Percentiles rank a stretch among this genome's conserved stretches.
These are phyloP conservation scores for Aspergillus ochraceoroseus DNA, from an alignment of 2,329 filamentous ascomycete genomes.

Conservation along the genomic window DNA sequence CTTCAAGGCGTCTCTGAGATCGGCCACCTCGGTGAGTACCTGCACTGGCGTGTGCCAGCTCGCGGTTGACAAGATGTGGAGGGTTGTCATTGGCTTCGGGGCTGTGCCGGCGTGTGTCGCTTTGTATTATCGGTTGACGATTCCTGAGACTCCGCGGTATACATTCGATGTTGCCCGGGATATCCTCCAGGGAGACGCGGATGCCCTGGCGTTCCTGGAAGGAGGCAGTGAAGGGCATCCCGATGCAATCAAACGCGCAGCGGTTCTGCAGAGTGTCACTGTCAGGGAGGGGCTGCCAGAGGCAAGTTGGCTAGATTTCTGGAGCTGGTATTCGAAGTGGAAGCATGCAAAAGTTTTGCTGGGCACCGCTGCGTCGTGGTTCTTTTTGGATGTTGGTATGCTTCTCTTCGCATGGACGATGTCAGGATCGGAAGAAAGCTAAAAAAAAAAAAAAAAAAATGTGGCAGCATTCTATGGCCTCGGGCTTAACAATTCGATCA, in stretches of 20 bases:
- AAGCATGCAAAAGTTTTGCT: conserved; percentile 68
- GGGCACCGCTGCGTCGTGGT: conserved; percentile 82
- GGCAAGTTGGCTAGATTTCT: conserved; percentile 68
- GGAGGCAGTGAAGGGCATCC: conserved; percentile 59
- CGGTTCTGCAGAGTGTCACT: too few relatives aligned
- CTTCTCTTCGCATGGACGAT: too few relatives aligned
- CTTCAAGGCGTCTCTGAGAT: conserved; percentile 60
- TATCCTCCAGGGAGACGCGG: conserved; percentile 66
- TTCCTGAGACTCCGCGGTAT: conserved; percentile 82
- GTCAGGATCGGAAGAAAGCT: too few relatives aligned
- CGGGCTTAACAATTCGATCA: conserved; percentile 69
- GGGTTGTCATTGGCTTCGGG: conserved; percentile 72
- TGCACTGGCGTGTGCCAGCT: conserved; percentile 62
- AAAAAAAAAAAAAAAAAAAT: too few relatives aligned
- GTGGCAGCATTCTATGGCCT: conserved; percentile 66
- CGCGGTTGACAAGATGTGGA: conserved; percentile 85
- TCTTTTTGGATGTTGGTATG: conserved; percentile 63
- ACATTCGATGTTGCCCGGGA: conserved; percentile 77
- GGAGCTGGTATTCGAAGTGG: conserved; percentile 63
- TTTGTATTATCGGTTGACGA: conserved; percentile 80
- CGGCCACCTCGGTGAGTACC: conserved; percentile 48
- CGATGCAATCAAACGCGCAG: too few relatives aligned
- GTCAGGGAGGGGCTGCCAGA: conserved; percentile 55
- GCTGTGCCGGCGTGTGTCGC: conserved; percentile 75
- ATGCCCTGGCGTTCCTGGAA: conserved; percentile 68